Base-by-base conservation (phyloP, 192 early-diverging fungal species). In the Coemansia sp. region DNA sequence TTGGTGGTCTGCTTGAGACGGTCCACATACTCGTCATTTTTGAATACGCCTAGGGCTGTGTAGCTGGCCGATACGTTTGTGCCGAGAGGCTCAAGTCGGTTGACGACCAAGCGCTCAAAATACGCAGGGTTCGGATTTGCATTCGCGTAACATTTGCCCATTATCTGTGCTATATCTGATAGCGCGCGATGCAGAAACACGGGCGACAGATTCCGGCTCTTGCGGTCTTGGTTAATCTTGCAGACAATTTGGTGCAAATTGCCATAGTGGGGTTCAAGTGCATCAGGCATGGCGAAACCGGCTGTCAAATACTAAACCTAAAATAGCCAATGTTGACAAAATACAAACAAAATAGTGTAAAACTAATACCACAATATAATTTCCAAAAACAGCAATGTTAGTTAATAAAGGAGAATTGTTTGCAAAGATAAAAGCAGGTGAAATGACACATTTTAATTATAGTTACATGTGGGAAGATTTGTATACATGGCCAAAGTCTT, bases 161-260 rank as follows among this genome's bases (percentile, higher is more conserved):
- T 57, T 1, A 22, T 14, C 29, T 48, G 17, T 10, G 77, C 77
- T 1, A 61, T 68, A 4, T 71, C 56, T n/a, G 60, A 64, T 2
- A 80, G 65, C 3, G 68, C 71, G 29, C 59, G 57, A 65, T 80
- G 77, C 17, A 71, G 60, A 59, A 80, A 80, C 39, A 80, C 62
- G 1, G 77, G 58, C 7, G 65, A 27, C 8, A 64, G 58, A 43
- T 66, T 62, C 19, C 77, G 64, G 7, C 35, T 8, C 35, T 65
- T 54, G 12, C 77, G 64, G 62, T 80, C 77, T 22, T 45, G 56
- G 62, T 80, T 80, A 27, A 80, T 17, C 37, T 72, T 64, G 47
- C 71, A 74, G 23, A 74, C 10, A 2, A 80, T 74, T 12, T 21
- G 21, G 16, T 59, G 56, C 25, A 58, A 4, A 41, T 73, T 62